A percentile compares a stretch with the other conserved stretches of the same genome.
Evolutionary conservation across 441 rosid species (phyloP).

Genomic region (Euphorbia celastroides): DNA sequence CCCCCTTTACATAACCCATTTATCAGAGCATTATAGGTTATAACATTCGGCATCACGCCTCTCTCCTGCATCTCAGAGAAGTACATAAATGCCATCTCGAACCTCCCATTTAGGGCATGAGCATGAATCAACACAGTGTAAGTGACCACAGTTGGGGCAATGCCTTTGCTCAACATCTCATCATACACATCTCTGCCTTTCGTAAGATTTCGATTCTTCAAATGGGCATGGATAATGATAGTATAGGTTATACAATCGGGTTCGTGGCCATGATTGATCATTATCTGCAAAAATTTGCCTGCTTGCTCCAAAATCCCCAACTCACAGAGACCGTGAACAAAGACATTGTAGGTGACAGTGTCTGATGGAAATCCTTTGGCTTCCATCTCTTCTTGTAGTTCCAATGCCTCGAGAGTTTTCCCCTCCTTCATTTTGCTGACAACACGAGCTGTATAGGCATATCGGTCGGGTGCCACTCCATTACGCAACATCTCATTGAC

Average conservation of each 20-base stretch:
- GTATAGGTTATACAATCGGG: slow-evolving; percentile 73
- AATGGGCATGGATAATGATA: slow-evolving; percentile 46
- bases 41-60: slow-evolving; percentile 53
- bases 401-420: slow-evolving; percentile 35
- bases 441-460: slow-evolving; percentile 43
- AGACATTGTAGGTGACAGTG: slow-evolving; percentile 49
- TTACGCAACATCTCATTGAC: slow-evolving; percentile 53
- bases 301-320: slow-evolving; percentile 44
- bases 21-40: slow-evolving; percentile 67
- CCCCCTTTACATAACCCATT: slow-evolving; percentile 56
- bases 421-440: slow-evolving; percentile 53
- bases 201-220: slow-evolving; percentile 38
- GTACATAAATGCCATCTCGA: slow-evolving; percentile 45
- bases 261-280: slow-evolving; percentile 35
- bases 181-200: slow-evolving; percentile 47
- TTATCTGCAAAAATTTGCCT: slow-evolving; percentile 37
- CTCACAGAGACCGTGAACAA: slow-evolving; percentile 44
- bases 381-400: slow-evolving; percentile 58
- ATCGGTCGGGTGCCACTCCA: slow-evolving; percentile 50
- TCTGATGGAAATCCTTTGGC: slow-evolving; percentile 44
- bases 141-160: slow-evolving; percentile 53
- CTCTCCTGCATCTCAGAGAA: slow-evolving; percentile 52
- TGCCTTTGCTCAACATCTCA: slow-evolving; percentile 49
- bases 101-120: slow-evolving; percentile 46
- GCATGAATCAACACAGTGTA: slow-evolving; percentile 70